Evolutionary conservation across 2,329 filamentous ascomycete genomes (phyloP), one percentile per base, ranked within the genome.

Genomic region (Rhexocercosporidium sp.): DNA sequence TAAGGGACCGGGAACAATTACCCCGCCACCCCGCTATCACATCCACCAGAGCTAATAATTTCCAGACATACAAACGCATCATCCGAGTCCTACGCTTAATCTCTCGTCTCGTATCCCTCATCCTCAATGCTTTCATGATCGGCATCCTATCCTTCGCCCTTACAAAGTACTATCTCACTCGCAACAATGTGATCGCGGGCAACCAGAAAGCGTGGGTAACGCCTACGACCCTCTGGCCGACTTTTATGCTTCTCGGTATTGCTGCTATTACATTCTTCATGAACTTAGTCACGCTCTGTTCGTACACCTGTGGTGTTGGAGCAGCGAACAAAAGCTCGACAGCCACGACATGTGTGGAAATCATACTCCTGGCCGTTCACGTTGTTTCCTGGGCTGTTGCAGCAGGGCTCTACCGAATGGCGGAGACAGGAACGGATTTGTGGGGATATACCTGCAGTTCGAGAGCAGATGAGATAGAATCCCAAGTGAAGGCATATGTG

Each of bases 11-110:
- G 44, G 22, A 3, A 49, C 1, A 27, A 18, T 27, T 51, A 29
- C 47, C 25, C 25, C 20, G 47, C 47, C 29, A 51, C 12, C 47
- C 25, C 47, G 22, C 47, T 16, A 29, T 25, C 47, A 25, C 47
- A 14, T 20, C 20, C 14, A 51, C 4, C 20, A 16, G 9, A 2
- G 8, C 25, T 51, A 2, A 34, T 12, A 54, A 11, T 46, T 27
- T 61, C 16, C 29, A 73, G 72, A 63, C 44, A 56, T 70, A 69
- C 62, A 72, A 72, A 63, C 61, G 61, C 7, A 64, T 49, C 16
- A 74, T 74, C 41, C 69, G 71, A 18, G 61, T 71, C 27, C 65
- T 74, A 6, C 71, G 71, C 11, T 71, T 72, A 39, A 37, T 69
- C 18, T 65, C 69, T 34, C 69, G 72, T 16, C 20, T 63, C 27